A percentile compares a stretch with the other conserved stretches of the same genome.
These are phyloP conservation scores for Suhomyces kilbournensis DNA, from an alignment of 805 yeast species.

Conservation along the genomic window DNA sequence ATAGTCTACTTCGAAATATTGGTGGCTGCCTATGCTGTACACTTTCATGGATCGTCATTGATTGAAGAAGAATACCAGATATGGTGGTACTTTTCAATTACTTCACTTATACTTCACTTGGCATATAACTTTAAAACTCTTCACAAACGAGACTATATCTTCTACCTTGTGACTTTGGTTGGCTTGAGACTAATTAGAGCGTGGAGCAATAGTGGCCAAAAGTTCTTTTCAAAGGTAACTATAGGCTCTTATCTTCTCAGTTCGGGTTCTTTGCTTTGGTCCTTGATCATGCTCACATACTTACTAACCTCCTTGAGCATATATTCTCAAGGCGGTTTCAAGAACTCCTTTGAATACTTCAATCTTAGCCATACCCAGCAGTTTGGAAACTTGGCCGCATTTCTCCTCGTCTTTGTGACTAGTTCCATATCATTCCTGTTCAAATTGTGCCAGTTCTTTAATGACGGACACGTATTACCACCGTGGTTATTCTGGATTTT, in stretches of 20 bases:
- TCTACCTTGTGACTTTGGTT: constrained; percentile 16
- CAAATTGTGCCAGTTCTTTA: constrained; percentile 51
- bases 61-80: constrained; percentile 95
- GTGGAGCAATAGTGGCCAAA: constrained; percentile 92
- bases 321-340: constrained; percentile 23
- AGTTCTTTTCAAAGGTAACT: constrained; percentile 44
- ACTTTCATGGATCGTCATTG: constrained; percentile 75
- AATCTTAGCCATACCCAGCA: constrained; percentile 10
- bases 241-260: constrained; percentile 42
- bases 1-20: constrained; percentile 23
- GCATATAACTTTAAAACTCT: constrained; percentile 2
- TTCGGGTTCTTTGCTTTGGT: constrained; percentile 44
- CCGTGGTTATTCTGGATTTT: constrained; percentile 22
- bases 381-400: constrained; percentile 34
- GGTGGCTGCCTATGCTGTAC: constrained; percentile 50
- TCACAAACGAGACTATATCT: background rate
- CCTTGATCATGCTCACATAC: constrained; percentile 42
- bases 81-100: constrained; percentile 67
- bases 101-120: constrained; percentile 9
- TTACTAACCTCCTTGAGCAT: constrained; percentile 16
- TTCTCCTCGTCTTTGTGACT: constrained; percentile 46
- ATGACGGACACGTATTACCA: constrained; percentile 57
- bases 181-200: constrained; percentile 63
- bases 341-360: constrained; percentile 17
- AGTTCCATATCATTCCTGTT: constrained; percentile 47